Base-by-base conservation (phyloP, 768 basidiomycete genomes). In the Phylloporus scabripes region DNA sequence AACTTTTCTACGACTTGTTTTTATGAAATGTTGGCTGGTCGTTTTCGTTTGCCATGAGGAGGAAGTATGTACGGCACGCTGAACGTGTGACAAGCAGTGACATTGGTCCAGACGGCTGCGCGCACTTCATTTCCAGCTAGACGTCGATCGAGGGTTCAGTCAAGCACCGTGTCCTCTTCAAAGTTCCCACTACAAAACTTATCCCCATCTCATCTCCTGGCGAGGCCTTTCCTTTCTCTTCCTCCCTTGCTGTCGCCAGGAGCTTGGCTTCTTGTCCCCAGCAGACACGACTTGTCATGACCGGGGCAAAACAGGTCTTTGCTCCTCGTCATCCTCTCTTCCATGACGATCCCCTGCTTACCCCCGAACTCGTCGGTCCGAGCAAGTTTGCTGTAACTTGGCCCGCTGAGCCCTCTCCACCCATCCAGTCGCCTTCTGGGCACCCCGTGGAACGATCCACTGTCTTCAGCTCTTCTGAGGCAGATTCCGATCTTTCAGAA, bases 301-400 rank as follows among this genome's bases (percentile, higher is more conserved):
- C 64, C 44, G 63, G 59, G 52, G 43, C 54, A 50, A 67, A 53
- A 64, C 67, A 61, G 50, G 56, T 53, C 60, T 77, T 79, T 57
- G 71, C 78, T 50, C 72, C 79, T 54, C 81, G 79, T 57, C 71
- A 80, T 56, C 74, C 75, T 42, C 55, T 68, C 48, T 56, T 54
- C 28, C 65, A 70, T 43, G 70, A 67, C 29, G 74, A 74, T 49
- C 72, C 73, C 51, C 70, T 73, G 36, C 68, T 72, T 41, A 59
- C 69, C 15, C 62, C 74, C 50, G 81, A 82, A 49, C 63, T 71
- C 33, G 67, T 78, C 40, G 48, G 65, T 76, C 34, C 72, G 47
- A 83, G 66, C 69, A 80, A 77, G 65, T 84, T 85, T 64, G 79
- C 75, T 33, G 68, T 84, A 48, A 77, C 80, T 29, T 81, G 78